phyloP scores from a whole-genome alignment of 441 rosid genomes.

The Croton laevigatus region DNA sequence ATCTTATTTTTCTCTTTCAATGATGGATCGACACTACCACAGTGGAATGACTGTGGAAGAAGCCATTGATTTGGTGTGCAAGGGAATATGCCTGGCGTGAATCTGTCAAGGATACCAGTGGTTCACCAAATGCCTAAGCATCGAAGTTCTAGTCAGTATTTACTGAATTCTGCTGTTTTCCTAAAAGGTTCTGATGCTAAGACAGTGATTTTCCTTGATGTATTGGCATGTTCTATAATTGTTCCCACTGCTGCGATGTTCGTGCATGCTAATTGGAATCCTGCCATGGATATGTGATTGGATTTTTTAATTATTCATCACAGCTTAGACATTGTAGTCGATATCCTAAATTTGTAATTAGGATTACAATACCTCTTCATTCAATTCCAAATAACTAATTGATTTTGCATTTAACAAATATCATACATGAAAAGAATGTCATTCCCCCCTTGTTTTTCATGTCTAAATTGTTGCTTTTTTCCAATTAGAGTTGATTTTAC shows the following conservation, averaged over 20 bases:
- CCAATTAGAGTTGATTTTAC: background rate
- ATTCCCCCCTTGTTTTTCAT: background rate
- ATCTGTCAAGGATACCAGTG: slow-evolving; percentile 45
- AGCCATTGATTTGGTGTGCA: slow-evolving; percentile 69
- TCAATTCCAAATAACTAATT: background rate
- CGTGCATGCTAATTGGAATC: background rate
- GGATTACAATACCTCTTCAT: background rate
- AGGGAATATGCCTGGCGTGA: slow-evolving; percentile 63
- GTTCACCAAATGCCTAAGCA: slow-evolving; percentile 26
- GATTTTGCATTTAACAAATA: background rate
- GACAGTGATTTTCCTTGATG: background rate
- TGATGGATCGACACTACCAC: slow-evolving; percentile 94
- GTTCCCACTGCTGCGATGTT: background rate
- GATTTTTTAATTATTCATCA: background rate
- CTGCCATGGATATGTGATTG: background rate
- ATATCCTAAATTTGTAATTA: background rate
- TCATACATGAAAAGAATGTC: background rate
- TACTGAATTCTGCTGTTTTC: slow-evolving; percentile 1
- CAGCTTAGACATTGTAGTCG: background rate
- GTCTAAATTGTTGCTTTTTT: background rate
- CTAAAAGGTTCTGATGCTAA: background rate
- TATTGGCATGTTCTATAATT: background rate
- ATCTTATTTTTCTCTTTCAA: slow-evolving; percentile 81
- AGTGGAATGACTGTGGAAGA: slow-evolving; percentile 88
- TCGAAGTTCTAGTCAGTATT: background rate